Evolutionary conservation across 164 flowering plant genomes (phyloP).

Genomic region (Stephania japonica): DNA sequence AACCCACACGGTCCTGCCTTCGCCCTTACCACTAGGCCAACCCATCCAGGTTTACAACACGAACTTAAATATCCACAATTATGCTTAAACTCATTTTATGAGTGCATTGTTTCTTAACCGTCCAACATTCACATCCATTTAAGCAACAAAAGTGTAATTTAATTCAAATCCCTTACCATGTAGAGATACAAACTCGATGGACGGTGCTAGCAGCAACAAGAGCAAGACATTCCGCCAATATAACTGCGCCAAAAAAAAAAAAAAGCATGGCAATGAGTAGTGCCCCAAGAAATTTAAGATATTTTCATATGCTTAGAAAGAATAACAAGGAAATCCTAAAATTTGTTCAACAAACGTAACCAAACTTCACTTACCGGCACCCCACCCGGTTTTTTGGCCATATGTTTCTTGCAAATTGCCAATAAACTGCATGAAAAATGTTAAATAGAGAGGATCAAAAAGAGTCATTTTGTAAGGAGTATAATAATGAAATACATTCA

Average conservation of each 20-base stretch:
- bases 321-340: neutral
- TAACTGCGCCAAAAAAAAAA: slow-evolving; percentile 41
- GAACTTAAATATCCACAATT: too few species aligned
- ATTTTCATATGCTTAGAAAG: too few species aligned
- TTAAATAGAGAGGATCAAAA: slow-evolving; percentile 9
- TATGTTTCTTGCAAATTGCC: slow-evolving; percentile 84
- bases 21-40: too few species aligned
- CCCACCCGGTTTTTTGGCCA: slow-evolving; percentile 88
- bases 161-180: slow-evolving; percentile 54
- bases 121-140: neutral
- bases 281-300: too few species aligned
- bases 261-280: neutral
- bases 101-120: neutral
- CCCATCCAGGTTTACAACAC: too few species aligned
- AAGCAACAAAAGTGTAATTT: neutral
- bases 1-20: too few species aligned
- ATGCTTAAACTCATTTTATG: too few species aligned
- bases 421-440: slow-evolving; percentile 66
- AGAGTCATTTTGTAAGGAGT: too few species aligned
- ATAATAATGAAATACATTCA: too few species aligned
- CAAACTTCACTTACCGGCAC: slow-evolving; percentile 60
- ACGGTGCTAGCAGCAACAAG: slow-evolving; percentile 89
- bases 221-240: slow-evolving; percentile 72
- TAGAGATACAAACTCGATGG: slow-evolving; percentile 93
- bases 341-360: neutral